Conservation (phyloP, 139 green algal species). For the Closterium sp. region DNA sequence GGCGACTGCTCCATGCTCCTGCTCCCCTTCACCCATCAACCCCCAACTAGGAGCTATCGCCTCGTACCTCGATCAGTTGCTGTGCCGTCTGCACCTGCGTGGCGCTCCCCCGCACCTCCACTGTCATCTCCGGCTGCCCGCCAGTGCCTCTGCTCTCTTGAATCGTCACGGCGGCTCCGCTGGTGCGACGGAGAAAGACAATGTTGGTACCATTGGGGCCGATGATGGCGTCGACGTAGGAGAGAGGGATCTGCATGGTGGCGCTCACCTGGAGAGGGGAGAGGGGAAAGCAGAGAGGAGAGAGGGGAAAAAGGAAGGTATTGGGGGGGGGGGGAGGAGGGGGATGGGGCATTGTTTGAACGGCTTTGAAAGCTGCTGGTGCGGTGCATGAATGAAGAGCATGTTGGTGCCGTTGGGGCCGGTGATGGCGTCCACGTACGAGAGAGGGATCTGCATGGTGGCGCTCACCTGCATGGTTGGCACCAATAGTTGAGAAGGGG, state of each 20-base stretch:
- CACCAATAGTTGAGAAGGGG: neutral
- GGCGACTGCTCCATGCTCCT: no score
- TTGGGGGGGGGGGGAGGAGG: no score
- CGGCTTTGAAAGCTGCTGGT: constrained; percentile 16
- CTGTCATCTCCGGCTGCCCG: constrained; percentile 20
- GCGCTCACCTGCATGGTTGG: constrained; percentile 12
- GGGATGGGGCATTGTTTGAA: no score
- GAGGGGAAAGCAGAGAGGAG: no score
- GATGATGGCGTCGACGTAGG: constrained; percentile 46
- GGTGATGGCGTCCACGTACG: constrained; percentile 47
- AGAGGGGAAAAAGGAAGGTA: no score
- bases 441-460: constrained; percentile 39
- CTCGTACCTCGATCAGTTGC: no score
- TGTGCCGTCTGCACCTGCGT: constrained; percentile 43
- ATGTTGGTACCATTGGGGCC: constrained; percentile 39
- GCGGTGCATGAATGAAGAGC: constrained; percentile 16
- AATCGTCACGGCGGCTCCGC: constrained; percentile 38
- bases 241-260: constrained; percentile 40
- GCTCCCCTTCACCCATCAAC: no score
- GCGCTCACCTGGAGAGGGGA: constrained; percentile 10
- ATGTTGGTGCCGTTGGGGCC: constrained; percentile 40
- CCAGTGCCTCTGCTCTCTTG: constrained; percentile 16
- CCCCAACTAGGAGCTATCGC: no score
- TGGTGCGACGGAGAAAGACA: constrained; percentile 25
- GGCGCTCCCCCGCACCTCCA: constrained; percentile 36